A percentile compares a stretch with the other conserved stretches of the same genome.
These are phyloP conservation scores for Mycena chlorophos DNA, from an alignment of 768 basidiomycete species.

Conservation along the genomic window DNA sequence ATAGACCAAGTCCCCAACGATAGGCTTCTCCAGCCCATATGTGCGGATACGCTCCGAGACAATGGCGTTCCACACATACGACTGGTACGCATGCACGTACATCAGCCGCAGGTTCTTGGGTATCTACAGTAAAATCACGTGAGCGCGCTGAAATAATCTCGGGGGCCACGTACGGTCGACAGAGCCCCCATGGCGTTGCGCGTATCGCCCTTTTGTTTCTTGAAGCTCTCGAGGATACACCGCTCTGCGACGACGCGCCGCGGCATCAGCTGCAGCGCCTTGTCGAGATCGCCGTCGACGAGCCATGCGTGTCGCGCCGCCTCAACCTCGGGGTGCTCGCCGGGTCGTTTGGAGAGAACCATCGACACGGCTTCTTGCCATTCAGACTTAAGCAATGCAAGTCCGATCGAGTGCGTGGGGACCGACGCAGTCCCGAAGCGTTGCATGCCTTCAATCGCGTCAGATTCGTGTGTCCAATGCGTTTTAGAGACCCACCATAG, in stretches of 20 bases:
- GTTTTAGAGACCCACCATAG: slow-evolving; percentile 62
- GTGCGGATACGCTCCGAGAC: slow-evolving; percentile 89
- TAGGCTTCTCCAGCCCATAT: slow-evolving; percentile 70
- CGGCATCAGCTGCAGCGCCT: slow-evolving; percentile 84
- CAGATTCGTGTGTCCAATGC: neutral
- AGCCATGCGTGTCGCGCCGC: slow-evolving; percentile 86
- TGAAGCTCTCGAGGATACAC: slow-evolving; percentile 86
- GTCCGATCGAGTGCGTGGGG: slow-evolving; percentile 92
- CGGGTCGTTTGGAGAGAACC: slow-evolving; percentile 79
- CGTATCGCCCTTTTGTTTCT: slow-evolving; percentile 74
- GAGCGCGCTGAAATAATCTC: slow-evolving; percentile 9
- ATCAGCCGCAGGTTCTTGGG: slow-evolving; percentile 92
- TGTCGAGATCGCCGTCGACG: slow-evolving; percentile 76
- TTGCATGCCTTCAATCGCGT: slow-evolving; percentile 77
- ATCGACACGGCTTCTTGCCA: slow-evolving; percentile 87
- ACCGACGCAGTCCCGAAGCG: slow-evolving; percentile 96
- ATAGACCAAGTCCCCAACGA: slow-evolving; percentile 90
- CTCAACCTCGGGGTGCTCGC: slow-evolving; percentile 91
- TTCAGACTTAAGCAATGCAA: slow-evolving; percentile 84
- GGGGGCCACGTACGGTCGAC: slow-evolving; percentile 58
- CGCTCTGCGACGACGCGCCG: slow-evolving; percentile 91
- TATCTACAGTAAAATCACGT: slow-evolving; percentile 54
- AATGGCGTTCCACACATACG: slow-evolving; percentile 97
- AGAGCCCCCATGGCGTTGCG: slow-evolving; percentile 86
- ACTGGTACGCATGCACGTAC: slow-evolving; percentile 99